Conservation (phyloP, 2,329 filamentous ascomycete species). For the Aspergillus phoenicis region DNA sequence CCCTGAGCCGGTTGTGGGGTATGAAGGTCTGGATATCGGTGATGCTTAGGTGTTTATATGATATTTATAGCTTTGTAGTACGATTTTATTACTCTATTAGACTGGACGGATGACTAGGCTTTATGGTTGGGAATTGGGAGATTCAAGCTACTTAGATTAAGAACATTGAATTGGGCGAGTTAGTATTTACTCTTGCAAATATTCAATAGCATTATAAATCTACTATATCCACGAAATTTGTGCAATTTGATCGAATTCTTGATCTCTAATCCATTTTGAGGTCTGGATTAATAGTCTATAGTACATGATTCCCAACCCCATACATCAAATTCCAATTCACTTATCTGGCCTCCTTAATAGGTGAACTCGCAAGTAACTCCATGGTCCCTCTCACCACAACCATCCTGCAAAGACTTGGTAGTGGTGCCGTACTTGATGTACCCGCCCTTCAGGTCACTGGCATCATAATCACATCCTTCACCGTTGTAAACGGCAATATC, state of each 20-base stretch:
- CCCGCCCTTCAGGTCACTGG: background rate
- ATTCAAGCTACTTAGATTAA: too few relatives aligned
- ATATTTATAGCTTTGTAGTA: too few relatives aligned
- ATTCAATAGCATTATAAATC: background rate
- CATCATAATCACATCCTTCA: background rate
- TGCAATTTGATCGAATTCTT: background rate
- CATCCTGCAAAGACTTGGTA: background rate
- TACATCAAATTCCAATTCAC: too few relatives aligned
- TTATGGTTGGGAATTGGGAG: too few relatives aligned
- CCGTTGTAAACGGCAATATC: background rate
- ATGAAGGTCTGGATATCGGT: background rate
- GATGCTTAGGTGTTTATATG: background rate
- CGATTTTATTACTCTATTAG: too few relatives aligned
- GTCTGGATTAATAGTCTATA: background rate
- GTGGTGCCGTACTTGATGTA: constrained; percentile 1
- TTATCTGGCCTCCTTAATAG: background rate
- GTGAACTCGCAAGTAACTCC: constrained; percentile 1
- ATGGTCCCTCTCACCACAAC: background rate
- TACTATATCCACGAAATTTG: background rate
- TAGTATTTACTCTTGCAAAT: too few relatives aligned
- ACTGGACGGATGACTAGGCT: too few relatives aligned
- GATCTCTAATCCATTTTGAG: too few relatives aligned
- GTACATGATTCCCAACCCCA: too few relatives aligned
- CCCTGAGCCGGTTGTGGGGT: constrained; percentile 10
- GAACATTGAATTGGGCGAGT: too few relatives aligned